A percentile compares a stretch with the other conserved stretches of the same genome.
These are phyloP conservation scores for Panellus pusillus DNA, from an alignment of 768 basidiomycete species.

Conservation along the genomic window DNA sequence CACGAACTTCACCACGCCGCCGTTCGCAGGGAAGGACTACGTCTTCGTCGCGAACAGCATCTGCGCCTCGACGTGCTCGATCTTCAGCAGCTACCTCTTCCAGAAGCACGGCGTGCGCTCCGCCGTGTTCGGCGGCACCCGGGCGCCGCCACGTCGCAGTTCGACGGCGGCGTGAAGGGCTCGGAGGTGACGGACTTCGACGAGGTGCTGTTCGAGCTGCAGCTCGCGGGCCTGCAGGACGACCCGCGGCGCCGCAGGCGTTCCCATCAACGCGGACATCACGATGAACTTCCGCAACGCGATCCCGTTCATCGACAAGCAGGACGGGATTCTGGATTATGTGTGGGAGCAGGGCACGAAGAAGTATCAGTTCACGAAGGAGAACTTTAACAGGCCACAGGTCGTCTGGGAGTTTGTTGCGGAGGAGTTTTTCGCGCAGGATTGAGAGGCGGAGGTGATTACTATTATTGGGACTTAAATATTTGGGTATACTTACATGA, in stretches of 20 bases:
- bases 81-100: constrained; percentile 16
- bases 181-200: constrained; percentile 4
- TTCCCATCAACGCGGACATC: neutral
- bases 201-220: neutral
- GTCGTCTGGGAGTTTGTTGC: constrained; percentile 10
- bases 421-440: constrained; percentile 4
- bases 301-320: constrained; percentile 5
- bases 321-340: constrained; percentile 10
- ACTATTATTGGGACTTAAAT: no score
- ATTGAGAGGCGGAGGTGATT: no score
- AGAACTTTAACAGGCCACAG: constrained; percentile 7
- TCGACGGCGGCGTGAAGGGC: constrained; percentile 7
- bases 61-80: constrained; percentile 18
- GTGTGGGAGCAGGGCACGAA: constrained; percentile 7
- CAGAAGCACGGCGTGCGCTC: constrained; percentile 21
- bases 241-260: constrained; percentile 7
- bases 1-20: constrained; percentile 17
- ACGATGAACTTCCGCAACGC: constrained; percentile 2
- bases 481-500: no score
- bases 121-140: constrained; percentile 10
- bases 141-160: neutral
- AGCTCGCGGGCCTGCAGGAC: constrained; percentile 1
- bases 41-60: constrained; percentile 16
- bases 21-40: constrained; percentile 15
- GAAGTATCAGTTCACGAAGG: constrained; percentile 11